Evolutionary conservation across 805 yeast species (phyloP).

Genomic region (Zygotorulaspora sp.): DNA sequence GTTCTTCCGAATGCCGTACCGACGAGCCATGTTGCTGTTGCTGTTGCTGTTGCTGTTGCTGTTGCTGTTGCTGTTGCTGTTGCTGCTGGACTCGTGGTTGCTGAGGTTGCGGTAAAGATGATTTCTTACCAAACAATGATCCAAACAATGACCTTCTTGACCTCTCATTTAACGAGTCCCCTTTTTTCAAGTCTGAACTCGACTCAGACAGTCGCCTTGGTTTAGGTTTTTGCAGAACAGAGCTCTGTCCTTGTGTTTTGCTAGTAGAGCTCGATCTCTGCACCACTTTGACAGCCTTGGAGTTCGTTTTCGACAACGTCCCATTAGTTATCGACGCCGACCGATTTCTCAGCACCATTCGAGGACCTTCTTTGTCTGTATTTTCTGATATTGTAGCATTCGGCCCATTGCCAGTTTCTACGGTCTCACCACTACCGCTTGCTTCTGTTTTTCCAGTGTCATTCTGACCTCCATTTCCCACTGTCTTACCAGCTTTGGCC

Average conservation of each 20-base stretch:
- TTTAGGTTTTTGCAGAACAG: background rate
- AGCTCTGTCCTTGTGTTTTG: background rate
- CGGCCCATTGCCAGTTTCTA: background rate
- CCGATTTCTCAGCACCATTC: constrained; percentile 18
- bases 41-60: constrained; percentile 2
- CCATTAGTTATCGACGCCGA: constrained; percentile 23
- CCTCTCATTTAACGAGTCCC: constrained; percentile 23
- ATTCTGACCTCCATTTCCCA: background rate
- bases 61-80: background rate
- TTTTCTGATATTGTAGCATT: background rate
- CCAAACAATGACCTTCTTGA: constrained; percentile 30
- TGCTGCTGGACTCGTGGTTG: background rate
- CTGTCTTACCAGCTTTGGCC: constrained; percentile 30
- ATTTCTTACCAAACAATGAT: constrained; percentile 27
- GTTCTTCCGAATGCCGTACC: too few species aligned
- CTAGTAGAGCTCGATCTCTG: background rate
- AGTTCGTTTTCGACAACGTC: constrained; percentile 4
- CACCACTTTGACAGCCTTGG: background rate
- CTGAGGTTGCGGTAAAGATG: constrained; percentile 6
- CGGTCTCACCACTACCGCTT: background rate
- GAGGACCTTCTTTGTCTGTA: background rate
- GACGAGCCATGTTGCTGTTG: constrained; percentile 6
- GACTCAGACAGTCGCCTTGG: constrained; percentile 16
- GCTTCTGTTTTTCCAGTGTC: constrained; percentile 2
- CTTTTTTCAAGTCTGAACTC: constrained; percentile 15